phyloP scores from a whole-genome alignment of 306 rosid species.

The Begonia loranthoides region DNA sequence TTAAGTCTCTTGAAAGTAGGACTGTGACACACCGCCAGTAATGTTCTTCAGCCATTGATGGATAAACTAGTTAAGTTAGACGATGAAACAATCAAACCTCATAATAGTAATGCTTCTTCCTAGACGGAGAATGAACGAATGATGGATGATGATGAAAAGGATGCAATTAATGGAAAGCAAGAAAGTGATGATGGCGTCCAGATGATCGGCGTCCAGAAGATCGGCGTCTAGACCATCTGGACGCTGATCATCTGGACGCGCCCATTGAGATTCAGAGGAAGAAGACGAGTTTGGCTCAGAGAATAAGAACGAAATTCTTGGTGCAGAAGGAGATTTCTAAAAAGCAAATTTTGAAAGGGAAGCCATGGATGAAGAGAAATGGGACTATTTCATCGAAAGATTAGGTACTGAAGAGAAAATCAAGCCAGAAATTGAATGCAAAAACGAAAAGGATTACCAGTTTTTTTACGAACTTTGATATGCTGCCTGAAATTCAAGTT shows the following conservation, averaged over 20 bases:
- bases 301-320: neutral
- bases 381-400: neutral
- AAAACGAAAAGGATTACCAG: neutral
- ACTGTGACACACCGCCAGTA: constrained; percentile 94
- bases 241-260: neutral
- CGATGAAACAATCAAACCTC: constrained; percentile 30
- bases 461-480: neutral
- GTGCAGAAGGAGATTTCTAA: neutral
- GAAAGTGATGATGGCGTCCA: constrained; percentile 18
- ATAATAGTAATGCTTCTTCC: constrained; percentile 15
- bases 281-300: neutral
- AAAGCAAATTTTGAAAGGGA: neutral
- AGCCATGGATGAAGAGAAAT: neutral
- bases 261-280: neutral
- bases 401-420: neutral
- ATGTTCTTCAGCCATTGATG: constrained; percentile 42
- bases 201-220: too few relatives aligned
- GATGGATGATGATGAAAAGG: constrained; percentile 22
- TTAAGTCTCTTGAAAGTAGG: too few relatives aligned
- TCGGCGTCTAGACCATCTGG: too few relatives aligned
- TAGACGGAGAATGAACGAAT: constrained; percentile 27
- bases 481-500: neutral
- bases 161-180: constrained; percentile 20
- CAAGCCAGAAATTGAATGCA: neutral
- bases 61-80: constrained; percentile 33